phyloP scores from a whole-genome alignment of 371 early-diverging fungal genomes.

The Dentiscutata heterogama region DNA sequence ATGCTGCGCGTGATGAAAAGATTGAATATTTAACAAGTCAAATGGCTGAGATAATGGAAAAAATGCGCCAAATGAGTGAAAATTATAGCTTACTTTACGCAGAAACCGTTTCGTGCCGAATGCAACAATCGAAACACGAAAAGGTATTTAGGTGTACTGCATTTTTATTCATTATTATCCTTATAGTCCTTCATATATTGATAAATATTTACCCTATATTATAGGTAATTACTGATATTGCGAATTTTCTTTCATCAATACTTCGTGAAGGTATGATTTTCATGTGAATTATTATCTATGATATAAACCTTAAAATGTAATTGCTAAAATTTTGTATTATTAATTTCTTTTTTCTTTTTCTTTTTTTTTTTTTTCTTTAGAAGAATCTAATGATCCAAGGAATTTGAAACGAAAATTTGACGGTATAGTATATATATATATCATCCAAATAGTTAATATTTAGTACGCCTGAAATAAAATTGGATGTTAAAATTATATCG shows the following conservation, averaged over 20 bases:
- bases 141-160: slow-evolving; percentile 2
- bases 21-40: slow-evolving; percentile 39
- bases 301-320: neutral
- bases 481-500: neutral
- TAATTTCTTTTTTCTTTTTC: neutral
- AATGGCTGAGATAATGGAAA: slow-evolving; percentile 39
- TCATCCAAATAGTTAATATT: neutral
- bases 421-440: slow-evolving; percentile 18
- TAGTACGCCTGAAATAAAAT: neutral
- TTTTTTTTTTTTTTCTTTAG: neutral
- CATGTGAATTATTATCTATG: neutral
- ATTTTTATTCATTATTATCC: too few species aligned
- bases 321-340: neutral
- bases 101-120: slow-evolving; percentile 41
- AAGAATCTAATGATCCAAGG: slow-evolving; percentile 3
- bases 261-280: neutral
- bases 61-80: slow-evolving; percentile 33
- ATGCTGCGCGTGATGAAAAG: slow-evolving; percentile 32
- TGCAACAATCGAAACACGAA: slow-evolving; percentile 41
- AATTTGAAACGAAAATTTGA: slow-evolving; percentile 45
- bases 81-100: slow-evolving; percentile 37
- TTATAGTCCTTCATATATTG: too few species aligned
- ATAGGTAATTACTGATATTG: slow-evolving; percentile 21
- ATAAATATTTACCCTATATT: too few species aligned
- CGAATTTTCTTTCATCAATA: slow-evolving; percentile 16